phyloP scores from a whole-genome alignment of 805 yeast genomes.

The Suhomyces vadensis region DNA sequence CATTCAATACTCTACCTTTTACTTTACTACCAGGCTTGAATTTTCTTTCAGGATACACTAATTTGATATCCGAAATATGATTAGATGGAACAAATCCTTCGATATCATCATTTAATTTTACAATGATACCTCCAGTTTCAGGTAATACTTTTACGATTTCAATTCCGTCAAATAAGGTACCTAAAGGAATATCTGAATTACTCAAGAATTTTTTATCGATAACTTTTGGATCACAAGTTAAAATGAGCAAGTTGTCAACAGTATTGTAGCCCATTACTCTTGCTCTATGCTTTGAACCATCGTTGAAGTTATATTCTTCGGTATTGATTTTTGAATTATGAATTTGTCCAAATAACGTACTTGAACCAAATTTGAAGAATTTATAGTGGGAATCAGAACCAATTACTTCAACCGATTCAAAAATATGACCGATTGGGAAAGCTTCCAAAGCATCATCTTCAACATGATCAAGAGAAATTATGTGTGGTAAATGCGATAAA shows the following conservation, averaged over 20 bases:
- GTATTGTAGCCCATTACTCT: constrained; percentile 72
- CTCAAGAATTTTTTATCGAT: constrained; percentile 67
- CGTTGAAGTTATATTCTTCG: constrained; percentile 49
- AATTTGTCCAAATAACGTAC: constrained; percentile 62
- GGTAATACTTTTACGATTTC: constrained; percentile 58
- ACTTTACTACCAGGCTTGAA: constrained; percentile 83
- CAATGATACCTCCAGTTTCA: constrained; percentile 60
- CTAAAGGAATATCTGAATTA: constrained; percentile 72
- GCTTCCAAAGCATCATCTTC: constrained; percentile 49
- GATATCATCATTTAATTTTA: constrained; percentile 65
- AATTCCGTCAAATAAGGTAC: constrained; percentile 56
- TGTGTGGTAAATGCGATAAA: constrained; percentile 62
- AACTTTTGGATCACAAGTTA: constrained; percentile 68
- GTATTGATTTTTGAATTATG: constrained; percentile 72
- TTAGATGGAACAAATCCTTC: constrained; percentile 71
- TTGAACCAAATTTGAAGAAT: constrained; percentile 57
- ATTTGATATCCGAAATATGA: constrained; percentile 82
- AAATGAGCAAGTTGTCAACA: constrained; percentile 63
- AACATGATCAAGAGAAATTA: constrained; percentile 36
- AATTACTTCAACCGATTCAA: constrained; percentile 58
- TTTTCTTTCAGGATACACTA: constrained; percentile 88
- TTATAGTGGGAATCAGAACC: constrained; percentile 61
- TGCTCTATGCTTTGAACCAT: constrained; percentile 71
- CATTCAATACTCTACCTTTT: constrained; percentile 67
- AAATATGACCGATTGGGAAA: constrained; percentile 74